These are phyloP conservation scores for Penicillium sp. DNA, from an alignment of 2,329 filamentous ascomycete genomes.

Conservation along the genomic window DNA sequence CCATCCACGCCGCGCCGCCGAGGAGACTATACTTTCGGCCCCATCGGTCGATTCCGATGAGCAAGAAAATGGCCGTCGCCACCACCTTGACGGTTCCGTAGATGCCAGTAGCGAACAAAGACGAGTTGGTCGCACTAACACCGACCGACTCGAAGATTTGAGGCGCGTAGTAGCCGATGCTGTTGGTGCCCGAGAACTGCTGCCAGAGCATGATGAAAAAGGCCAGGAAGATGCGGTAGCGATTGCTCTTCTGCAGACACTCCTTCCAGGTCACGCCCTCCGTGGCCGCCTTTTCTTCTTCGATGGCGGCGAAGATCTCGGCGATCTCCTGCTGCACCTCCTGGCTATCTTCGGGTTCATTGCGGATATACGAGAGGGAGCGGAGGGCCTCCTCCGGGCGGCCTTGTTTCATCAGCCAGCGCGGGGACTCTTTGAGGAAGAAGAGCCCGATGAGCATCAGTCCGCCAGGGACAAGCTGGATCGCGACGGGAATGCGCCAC, in stretches of 20 bases:
- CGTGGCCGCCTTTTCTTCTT: conserved; percentile 41
- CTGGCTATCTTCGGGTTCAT: conserved; percentile 27
- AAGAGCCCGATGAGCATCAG: conserved; percentile 51
- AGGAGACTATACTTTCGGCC: conserved; percentile 37
- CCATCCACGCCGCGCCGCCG: conserved; percentile 36
- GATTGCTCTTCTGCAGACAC: conserved; percentile 38
- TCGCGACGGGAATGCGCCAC: conserved; percentile 53
- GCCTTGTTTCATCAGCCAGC: conserved; percentile 55
- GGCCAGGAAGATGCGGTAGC: conserved; percentile 37
- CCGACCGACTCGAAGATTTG: conserved; percentile 40
- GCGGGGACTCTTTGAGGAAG: conserved; percentile 53
- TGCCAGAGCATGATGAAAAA: conserved; percentile 44
- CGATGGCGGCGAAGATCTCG: conserved; percentile 42
- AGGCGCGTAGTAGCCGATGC: conserved; percentile 41
- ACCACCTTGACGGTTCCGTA: conserved; percentile 42
- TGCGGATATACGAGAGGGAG: conserved; percentile 39
- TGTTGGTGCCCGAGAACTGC: conserved; percentile 42
- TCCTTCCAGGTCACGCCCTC: conserved; percentile 45
- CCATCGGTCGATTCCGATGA: conserved; percentile 40
- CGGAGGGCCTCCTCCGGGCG: conserved; percentile 45
- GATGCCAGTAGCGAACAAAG: conserved; percentile 39
- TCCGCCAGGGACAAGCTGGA: conserved; percentile 53
- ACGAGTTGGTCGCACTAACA: conserved; percentile 32
- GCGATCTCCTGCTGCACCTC: conserved; percentile 35
- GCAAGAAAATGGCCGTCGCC: conserved; percentile 36